These are phyloP conservation scores for Pyrenula aspistea DNA, from an alignment of 495 filamentous ascomycete species.

Conservation along the genomic window DNA sequence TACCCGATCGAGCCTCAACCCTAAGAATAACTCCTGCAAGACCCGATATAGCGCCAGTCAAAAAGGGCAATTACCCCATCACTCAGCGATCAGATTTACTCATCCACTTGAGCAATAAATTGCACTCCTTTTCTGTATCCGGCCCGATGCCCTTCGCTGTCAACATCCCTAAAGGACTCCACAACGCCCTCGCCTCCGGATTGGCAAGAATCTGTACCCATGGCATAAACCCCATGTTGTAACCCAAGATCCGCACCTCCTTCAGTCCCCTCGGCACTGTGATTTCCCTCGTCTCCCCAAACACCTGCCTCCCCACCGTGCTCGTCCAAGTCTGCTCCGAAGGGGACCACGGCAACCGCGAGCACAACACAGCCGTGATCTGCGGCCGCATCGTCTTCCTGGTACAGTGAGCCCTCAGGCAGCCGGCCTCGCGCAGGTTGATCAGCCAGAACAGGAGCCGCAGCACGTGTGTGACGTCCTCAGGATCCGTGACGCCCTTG, in stretches of 20 bases:
- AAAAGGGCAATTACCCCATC: too few species aligned
- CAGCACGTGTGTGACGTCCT: not conserved
- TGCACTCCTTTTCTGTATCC: not conserved
- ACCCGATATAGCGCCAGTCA: too few species aligned
- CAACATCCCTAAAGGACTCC: not conserved
- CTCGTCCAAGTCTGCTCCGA: not conserved
- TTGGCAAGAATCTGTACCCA: not conserved
- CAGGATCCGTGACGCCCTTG: not conserved
- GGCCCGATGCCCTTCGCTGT: not conserved
- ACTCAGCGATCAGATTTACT: not conserved
- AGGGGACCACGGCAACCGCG: not conserved
- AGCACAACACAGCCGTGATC: not conserved
- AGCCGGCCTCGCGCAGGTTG: not conserved
- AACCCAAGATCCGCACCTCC: not conserved
- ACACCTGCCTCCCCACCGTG: not conserved
- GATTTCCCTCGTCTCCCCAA: not conserved
- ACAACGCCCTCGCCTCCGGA: not conserved
- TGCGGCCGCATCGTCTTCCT: not conserved
- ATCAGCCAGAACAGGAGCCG: not conserved
- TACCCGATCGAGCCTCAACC: too few species aligned
- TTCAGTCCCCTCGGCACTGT: not conserved
- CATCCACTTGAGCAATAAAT: not conserved
- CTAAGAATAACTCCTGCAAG: too few species aligned
- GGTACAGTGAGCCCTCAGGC: not conserved
- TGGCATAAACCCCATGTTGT: not conserved